Percentiles rank a stretch among this genome's conserved stretches.
Conservation (phyloP, 768 basidiomycete species). For the Auriscalpium vulgare region DNA sequence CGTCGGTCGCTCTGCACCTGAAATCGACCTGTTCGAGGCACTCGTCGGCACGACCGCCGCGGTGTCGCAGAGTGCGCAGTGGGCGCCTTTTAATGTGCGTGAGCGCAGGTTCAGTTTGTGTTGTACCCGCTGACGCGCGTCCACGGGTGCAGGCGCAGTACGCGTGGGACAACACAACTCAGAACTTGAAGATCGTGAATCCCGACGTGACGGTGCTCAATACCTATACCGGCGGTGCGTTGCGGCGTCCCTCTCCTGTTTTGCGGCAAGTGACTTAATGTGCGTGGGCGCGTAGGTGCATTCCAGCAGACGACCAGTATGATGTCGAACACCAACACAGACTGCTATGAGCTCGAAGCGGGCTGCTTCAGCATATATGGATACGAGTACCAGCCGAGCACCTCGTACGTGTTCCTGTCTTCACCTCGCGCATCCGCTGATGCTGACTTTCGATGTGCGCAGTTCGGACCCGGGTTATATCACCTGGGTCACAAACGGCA, state of each 20-base stretch:
- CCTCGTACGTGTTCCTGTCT: slow-evolving; percentile 3
- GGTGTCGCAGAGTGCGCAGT: slow-evolving; percentile 83
- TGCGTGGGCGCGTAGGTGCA: slow-evolving; percentile 1
- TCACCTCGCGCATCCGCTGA: slow-evolving; percentile 5
- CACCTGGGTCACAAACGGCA: slow-evolving; percentile 70
- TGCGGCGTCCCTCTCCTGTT: too few species aligned
- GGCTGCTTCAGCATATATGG: slow-evolving; percentile 72
- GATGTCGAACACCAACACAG: slow-evolving; percentile 55
- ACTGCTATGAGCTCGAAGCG: slow-evolving; percentile 56
- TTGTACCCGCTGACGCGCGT: slow-evolving; percentile 1
- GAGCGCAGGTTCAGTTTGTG: background rate
- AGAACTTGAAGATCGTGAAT: slow-evolving; percentile 52
- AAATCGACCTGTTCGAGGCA: slow-evolving; percentile 89
- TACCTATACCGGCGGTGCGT: slow-evolving; percentile 50
- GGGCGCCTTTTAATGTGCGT: slow-evolving; percentile 41
- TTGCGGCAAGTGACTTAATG: slow-evolving; percentile 10
- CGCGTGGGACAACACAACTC: slow-evolving; percentile 52
- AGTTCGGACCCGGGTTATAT: slow-evolving; percentile 42
- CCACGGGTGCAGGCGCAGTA: slow-evolving; percentile 76
- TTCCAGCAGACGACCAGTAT: slow-evolving; percentile 78
- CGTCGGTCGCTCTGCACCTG: slow-evolving; percentile 75
- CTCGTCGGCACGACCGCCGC: slow-evolving; percentile 48
- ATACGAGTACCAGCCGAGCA: slow-evolving; percentile 47
- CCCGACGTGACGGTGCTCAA: slow-evolving; percentile 49
- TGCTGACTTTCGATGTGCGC: background rate